Evolutionary conservation across 139 green algal genomes (phyloP).

Genomic region (Closterium sp.): DNA sequence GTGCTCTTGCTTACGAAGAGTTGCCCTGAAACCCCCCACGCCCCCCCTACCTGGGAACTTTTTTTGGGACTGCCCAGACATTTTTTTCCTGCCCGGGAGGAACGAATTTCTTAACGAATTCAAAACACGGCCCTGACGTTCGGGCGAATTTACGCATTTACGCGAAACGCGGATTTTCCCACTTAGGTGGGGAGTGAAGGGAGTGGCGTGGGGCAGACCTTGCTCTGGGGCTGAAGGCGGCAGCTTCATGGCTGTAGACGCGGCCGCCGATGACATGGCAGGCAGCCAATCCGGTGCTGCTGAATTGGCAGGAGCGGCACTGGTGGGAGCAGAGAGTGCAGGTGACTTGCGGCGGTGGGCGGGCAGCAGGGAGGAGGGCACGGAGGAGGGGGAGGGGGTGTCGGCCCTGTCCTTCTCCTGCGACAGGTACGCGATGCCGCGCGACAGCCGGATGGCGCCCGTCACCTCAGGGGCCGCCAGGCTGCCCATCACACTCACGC

Average conservation of each 20-base stretch:
- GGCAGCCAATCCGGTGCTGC: constrained; percentile 1
- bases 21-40: too few relatives aligned
- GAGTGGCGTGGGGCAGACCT: neutral
- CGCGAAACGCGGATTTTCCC: too few relatives aligned
- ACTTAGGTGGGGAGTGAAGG: neutral
- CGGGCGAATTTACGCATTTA: too few relatives aligned
- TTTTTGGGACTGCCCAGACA: too few relatives aligned
- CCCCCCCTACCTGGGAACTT: too few relatives aligned
- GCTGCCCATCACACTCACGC: constrained; percentile 36
- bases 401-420: constrained; percentile 28
- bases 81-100: too few relatives aligned
- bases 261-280: neutral
- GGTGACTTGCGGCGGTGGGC: neutral
- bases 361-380: neutral
- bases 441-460: constrained; percentile 42
- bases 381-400: neutral
- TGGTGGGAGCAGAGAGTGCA: neutral
- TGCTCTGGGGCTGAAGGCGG: neutral
- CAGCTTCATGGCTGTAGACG: neutral
- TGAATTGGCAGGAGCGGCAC: neutral
- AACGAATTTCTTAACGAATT: too few relatives aligned
- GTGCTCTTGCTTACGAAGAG: too few relatives aligned
- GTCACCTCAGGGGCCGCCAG: constrained; percentile 49
- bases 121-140: too few relatives aligned
- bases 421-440: constrained; percentile 51